phyloP scores from a whole-genome alignment of 352 stramenopile species.

The Phytophthora constricta region DNA sequence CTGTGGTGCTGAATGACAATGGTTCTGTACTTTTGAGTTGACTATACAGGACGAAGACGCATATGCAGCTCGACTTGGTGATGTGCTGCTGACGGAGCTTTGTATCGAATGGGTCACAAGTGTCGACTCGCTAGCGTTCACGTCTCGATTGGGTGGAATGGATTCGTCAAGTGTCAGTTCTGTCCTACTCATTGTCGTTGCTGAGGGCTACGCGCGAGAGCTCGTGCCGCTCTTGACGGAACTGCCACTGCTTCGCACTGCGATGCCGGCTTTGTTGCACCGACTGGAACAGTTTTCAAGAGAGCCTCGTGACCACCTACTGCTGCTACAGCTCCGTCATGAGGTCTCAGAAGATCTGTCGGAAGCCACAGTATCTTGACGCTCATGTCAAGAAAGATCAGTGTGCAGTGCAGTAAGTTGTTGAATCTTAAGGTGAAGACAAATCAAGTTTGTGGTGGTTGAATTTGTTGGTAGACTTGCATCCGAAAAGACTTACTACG shows the following conservation, averaged over 20 bases:
- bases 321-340: slow-evolving; percentile 18
- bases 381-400: neutral
- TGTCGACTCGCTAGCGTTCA: neutral
- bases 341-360: slow-evolving; percentile 20
- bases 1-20: no score
- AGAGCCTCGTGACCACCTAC: neutral
- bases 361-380: neutral
- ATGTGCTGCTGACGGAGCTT: slow-evolving; percentile 22
- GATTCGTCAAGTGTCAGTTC: neutral
- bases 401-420: neutral
- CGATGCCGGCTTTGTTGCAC: slow-evolving; percentile 15
- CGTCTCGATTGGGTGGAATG: neutral
- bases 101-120: slow-evolving; percentile 19
- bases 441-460: no score
- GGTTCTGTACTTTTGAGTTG: no score
- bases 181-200: slow-evolving; percentile 15
- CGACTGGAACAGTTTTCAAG: slow-evolving; percentile 19
- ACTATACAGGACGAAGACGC: neutral
- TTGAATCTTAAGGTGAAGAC: no score
- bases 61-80: neutral
- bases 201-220: slow-evolving; percentile 24
- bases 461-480: no score
- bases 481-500: no score
- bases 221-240: slow-evolving; percentile 30
- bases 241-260: slow-evolving; percentile 8